Conservation (phyloP, 768 basidiomycete genomes). For the Rhizopogon salebrosus region DNA sequence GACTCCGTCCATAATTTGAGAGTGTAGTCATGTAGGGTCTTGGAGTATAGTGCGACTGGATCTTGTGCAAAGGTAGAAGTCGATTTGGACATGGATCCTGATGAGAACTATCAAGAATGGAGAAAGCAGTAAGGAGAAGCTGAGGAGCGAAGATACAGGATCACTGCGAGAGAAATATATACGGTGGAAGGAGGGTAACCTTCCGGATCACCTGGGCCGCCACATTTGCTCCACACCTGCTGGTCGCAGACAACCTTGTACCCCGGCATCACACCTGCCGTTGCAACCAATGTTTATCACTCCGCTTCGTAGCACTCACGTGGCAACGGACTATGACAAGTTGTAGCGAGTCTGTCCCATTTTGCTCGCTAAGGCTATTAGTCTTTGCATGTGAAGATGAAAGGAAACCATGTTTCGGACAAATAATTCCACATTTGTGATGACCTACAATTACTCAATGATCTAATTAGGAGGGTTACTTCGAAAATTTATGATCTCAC, state of each 20-base stretch:
- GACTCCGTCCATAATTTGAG: constrained; percentile 65
- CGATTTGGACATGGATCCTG: constrained; percentile 8
- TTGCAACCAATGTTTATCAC: background rate
- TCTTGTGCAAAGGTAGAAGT: constrained; percentile 10
- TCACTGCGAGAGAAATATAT: constrained; percentile 18
- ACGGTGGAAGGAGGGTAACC: constrained; percentile 11
- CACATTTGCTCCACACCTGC: constrained; percentile 21
- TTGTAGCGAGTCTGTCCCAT: no score
- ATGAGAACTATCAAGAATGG: background rate
- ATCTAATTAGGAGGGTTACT: background rate
- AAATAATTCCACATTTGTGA: background rate
- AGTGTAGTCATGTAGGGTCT: constrained; percentile 63
- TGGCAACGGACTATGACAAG: background rate
- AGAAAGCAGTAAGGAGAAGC: constrained; percentile 7
- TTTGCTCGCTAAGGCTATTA: background rate
- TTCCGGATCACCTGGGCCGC: constrained; percentile 20
- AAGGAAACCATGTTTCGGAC: background rate
- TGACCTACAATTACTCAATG: background rate
- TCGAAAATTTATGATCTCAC: background rate
- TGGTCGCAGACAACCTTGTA: constrained; percentile 7
- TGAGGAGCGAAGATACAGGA: constrained; percentile 3
- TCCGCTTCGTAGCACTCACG: background rate
- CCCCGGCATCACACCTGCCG: constrained; percentile 1
- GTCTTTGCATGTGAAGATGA: background rate
- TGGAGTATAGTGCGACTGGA: constrained; percentile 53